Evolutionary conservation across 805 yeast genomes (phyloP).

Genomic region (Debaryomyces prosopidis): DNA sequence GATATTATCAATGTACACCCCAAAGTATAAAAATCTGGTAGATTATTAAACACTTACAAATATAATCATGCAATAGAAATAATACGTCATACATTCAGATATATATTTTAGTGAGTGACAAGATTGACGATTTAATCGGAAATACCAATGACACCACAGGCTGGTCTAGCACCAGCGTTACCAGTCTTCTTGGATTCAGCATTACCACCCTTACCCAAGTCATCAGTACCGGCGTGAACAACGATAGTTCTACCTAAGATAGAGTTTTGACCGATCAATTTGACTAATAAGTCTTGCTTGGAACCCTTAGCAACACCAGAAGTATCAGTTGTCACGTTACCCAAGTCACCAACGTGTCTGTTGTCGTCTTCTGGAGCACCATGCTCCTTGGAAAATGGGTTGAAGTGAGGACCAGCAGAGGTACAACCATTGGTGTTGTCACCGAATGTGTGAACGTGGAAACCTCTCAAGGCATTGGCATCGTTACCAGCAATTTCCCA

Average conservation of each 20-base stretch:
- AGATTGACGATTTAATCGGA: slow-evolving; percentile 31
- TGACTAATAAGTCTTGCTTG: slow-evolving; percentile 72
- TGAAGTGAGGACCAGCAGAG: slow-evolving; percentile 96
- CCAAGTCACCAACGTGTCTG: slow-evolving; percentile 95
- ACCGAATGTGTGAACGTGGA: slow-evolving; percentile 98
- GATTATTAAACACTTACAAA: no score
- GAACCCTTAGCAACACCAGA: slow-evolving; percentile 90
- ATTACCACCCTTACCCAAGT: slow-evolving; percentile 91
- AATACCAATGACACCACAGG: slow-evolving; percentile 96
- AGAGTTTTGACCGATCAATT: slow-evolving; percentile 83
- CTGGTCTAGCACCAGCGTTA: slow-evolving; percentile 97
- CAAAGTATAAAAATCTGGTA: no score
- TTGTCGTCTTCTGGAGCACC: slow-evolving; percentile 85
- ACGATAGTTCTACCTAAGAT: slow-evolving; percentile 95
- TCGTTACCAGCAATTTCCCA: slow-evolving; percentile 91
- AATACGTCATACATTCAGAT: neutral
- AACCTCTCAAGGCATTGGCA: slow-evolving; percentile 87
- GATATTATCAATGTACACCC: no score
- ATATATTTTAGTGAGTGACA: neutral
- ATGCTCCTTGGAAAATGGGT: slow-evolving; percentile 85
- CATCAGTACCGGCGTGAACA: slow-evolving; percentile 90
- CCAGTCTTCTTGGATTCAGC: slow-evolving; percentile 93
- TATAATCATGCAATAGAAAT: no score
- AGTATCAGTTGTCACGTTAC: slow-evolving; percentile 88
- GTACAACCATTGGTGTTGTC: slow-evolving; percentile 99